Base-by-base conservation (phyloP, 2,329 filamentous ascomycete genomes). In the Dactylellina sp. region DNA sequence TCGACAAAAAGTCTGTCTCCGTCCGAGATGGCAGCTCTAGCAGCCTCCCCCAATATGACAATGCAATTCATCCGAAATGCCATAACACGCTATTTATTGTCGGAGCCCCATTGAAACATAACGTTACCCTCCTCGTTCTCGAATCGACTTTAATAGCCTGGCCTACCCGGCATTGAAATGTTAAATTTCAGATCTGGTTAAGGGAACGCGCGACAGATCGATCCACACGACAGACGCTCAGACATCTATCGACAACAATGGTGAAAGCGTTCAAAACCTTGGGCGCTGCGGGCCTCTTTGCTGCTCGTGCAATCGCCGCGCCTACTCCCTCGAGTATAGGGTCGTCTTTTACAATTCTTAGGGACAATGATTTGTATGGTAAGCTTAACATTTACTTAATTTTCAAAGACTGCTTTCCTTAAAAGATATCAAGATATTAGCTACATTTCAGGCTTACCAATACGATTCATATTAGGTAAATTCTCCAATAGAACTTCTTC, bases 331-430 rank as follows among this genome's bases (percentile, higher is more conserved):
- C 18, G 7, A 47, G 7, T 16, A 32, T 70, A 1, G 64, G 56
- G 40, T 52, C 63, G 12, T 61, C 64, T 18, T 44, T 70, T 18
- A 70, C 64, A 7, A 61, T 70, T 32, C 64, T 70, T n/a, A 70
- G 61, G 18, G 64, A 70, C 25, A 70, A 70, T 49, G 64, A 70
- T 49, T 24, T 70, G 3, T 70, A 61, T 28, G 64, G 64, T 70
- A 35, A 28, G 64, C 37, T 4, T n/a, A 1, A 16, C 14, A 53
- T 52, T 11, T 16, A 44, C 24, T n/a, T 9, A 1, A n/a, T 49
- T 24, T 14, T 16, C 14, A 46, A 44, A 4, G 11, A 35, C 6
- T 35, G 6, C 12, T 35, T 35, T 56, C 6, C 44, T 9, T 7
- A 42, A 14, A 2, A 39, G 14, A 22, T 24, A 16, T 44, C 12